These are phyloP conservation scores for Macrocybe gigantea DNA, from an alignment of 768 basidiomycete species.

Conservation along the genomic window DNA sequence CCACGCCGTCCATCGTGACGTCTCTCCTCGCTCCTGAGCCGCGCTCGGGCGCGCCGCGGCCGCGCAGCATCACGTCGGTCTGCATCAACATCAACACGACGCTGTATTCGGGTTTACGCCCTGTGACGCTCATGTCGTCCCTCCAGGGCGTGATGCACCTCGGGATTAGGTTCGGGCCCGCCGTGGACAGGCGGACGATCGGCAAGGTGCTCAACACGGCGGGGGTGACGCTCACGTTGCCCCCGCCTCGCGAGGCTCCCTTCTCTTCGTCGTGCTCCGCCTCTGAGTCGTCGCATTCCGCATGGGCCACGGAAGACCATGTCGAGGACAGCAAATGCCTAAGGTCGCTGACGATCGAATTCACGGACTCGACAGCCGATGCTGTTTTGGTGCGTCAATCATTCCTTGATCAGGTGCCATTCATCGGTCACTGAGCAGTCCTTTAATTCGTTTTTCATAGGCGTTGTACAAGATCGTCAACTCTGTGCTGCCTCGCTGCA, in stretches of 20 bases:
- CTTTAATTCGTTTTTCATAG: slow-evolving; percentile 11
- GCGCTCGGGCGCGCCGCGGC: neutral
- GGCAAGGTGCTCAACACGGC: slow-evolving; percentile 39
- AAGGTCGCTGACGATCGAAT: slow-evolving; percentile 22
- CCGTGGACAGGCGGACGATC: slow-evolving; percentile 37
- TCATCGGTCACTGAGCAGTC: neutral
- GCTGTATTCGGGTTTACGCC: slow-evolving; percentile 39
- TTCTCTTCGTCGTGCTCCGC: too few species aligned
- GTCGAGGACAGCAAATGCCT: slow-evolving; percentile 14
- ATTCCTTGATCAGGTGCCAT: neutral
- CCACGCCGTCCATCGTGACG: slow-evolving; percentile 26
- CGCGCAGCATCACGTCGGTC: slow-evolving; percentile 26
- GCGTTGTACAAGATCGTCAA: slow-evolving; percentile 34
- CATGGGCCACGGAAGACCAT: slow-evolving; percentile 24
- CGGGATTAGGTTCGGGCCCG: slow-evolving; percentile 27
- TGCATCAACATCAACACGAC: slow-evolving; percentile 36
- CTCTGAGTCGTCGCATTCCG: slow-evolving; percentile 10
- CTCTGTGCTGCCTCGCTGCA: slow-evolving; percentile 29
- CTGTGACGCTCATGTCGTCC: slow-evolving; percentile 30
- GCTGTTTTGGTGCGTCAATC: slow-evolving; percentile 28
- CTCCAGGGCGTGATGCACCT: slow-evolving; percentile 27
- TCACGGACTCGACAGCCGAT: slow-evolving; percentile 17
- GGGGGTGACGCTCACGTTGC: too few species aligned
- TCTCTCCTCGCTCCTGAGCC: slow-evolving; percentile 15
- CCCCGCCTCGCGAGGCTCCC: too few species aligned